These are phyloP conservation scores for Chenopodium album DNA, from an alignment of 148 eudicot species.

Conservation along the genomic window DNA sequence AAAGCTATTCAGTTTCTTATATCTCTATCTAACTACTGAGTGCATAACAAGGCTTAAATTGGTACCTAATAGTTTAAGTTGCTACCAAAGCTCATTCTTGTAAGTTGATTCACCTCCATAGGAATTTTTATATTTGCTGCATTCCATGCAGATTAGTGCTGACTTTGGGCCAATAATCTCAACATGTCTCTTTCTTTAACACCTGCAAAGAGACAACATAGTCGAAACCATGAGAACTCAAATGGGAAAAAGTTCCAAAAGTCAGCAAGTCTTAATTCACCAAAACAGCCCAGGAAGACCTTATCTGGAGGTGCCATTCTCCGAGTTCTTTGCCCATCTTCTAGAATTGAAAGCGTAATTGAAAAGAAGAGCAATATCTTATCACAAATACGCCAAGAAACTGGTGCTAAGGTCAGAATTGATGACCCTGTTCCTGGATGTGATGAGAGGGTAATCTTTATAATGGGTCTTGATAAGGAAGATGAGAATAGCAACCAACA, in stretches of 20 bases:
- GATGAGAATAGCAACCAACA: slow-evolving; percentile 41
- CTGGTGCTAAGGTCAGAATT: slow-evolving; percentile 70
- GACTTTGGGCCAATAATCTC: slow-evolving; percentile 8
- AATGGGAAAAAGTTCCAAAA: slow-evolving; percentile 68
- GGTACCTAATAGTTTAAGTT: neutral
- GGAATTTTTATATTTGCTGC: neutral
- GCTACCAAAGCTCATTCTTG: neutral
- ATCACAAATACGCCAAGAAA: slow-evolving; percentile 67
- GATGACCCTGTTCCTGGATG: slow-evolving; percentile 65
- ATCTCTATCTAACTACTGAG: neutral
- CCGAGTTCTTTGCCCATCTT: slow-evolving; percentile 67
- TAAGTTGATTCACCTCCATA: neutral
- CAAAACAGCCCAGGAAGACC: slow-evolving; percentile 31
- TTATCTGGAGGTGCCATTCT: slow-evolving; percentile 47
- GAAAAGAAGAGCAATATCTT: slow-evolving; percentile 55
- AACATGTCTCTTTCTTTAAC: slow-evolving; percentile 69
- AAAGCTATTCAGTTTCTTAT: neutral
- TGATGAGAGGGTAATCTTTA: slow-evolving; percentile 70
- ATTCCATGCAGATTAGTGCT: slow-evolving; percentile 28
- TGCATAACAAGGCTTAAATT: neutral
- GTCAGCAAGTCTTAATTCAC: slow-evolving; percentile 32
- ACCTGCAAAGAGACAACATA: slow-evolving; percentile 72
- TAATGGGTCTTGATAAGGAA: slow-evolving; percentile 53
- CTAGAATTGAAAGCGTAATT: slow-evolving; percentile 51
- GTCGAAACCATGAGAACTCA: slow-evolving; percentile 35